Percentiles rank a stretch among this genome's conserved stretches.
phyloP scores from a whole-genome alignment of 1,139 yeast genomes.

The Groenewaldozyma auringiensis region DNA sequence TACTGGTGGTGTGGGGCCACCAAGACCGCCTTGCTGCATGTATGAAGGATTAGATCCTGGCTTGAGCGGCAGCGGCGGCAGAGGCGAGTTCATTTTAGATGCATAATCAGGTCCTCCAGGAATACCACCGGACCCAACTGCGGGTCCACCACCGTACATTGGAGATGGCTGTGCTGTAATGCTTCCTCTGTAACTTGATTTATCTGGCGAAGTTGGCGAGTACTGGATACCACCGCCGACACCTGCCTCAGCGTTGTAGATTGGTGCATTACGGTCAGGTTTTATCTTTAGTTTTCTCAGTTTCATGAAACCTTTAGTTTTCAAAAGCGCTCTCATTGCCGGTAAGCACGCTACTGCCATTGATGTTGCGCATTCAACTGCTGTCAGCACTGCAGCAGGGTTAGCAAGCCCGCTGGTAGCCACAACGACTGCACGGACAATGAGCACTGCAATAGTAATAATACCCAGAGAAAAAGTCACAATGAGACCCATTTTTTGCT shows the following conservation, averaged over 20 bases:
- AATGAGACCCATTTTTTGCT: constrained; percentile 23
- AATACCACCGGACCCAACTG: background rate
- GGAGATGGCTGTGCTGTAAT: background rate
- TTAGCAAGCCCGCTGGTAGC: constrained; percentile 22
- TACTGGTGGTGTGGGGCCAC: background rate
- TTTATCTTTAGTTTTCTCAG: background rate
- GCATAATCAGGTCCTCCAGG: background rate
- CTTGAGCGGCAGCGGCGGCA: constrained; percentile 4
- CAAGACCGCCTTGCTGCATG: background rate
- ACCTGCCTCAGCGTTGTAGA: background rate
- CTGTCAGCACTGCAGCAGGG: constrained; percentile 24
- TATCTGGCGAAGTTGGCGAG: constrained; percentile 2
- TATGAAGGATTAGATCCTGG: background rate
- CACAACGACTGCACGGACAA: constrained; percentile 22
- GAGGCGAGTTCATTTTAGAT: constrained; percentile 3
- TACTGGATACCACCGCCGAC: background rate
- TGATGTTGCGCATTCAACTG: constrained; percentile 27
- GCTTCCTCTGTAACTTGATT: background rate
- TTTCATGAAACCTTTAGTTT: constrained; percentile 5
- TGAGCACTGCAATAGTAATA: constrained; percentile 23
- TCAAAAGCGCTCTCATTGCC: constrained; percentile 23
- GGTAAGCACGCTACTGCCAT: constrained; percentile 28
- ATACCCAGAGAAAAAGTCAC: constrained; percentile 27
- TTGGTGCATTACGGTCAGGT: constrained; percentile 2
- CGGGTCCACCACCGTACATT: background rate